Evolutionary conservation across 306 rosid species (phyloP), one percentile per base, ranked within the genome.

Genomic region (Acacia confusa): DNA sequence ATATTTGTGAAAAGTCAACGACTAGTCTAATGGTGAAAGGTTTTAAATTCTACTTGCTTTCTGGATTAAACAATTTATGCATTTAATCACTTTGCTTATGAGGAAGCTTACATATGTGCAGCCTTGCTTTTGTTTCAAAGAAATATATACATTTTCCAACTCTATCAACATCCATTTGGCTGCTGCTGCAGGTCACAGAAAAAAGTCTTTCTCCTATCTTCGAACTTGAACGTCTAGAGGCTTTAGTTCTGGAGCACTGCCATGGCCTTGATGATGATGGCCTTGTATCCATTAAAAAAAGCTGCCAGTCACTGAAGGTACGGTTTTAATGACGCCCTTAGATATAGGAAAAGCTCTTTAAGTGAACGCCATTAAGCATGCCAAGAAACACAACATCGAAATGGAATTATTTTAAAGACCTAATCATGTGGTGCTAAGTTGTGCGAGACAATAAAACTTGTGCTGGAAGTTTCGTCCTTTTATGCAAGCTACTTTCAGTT

Each of bases 221-320:
- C 70, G 78, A 82, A 82, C 82, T 92, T 65, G 72, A 88, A 65
- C 64, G 89, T 83, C 91, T 94, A 50, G 95, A 92, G 77, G 95
- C 92, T 82, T 87, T 94, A 92, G 79, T 82, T 65, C 85, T 94
- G 40, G 97, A 92, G 86, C 95, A 91, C 70, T 94, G 98, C 87
- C 84, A 88, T 77, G 90, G 95, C 63, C 86, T 94, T 38, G 90
- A 92, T 47, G 92, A 89, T 73, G 88, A 86, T 75, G 85, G 88
- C 86, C 92, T 92, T 83, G 82, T 82, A n/a, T 70, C 58, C 76
- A 78, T 94, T 75, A 82, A 87, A 85, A 68, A 66, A 78, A 86
- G 83, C 76, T 90, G 91, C 90, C 86, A 83, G 82, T 87, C 97
- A 45, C 76, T 94, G 58, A 94, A 89, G 98, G 97, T 92, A 87